Base-by-base conservation (phyloP, 106 monocot species). In the Platanthera guangdongensis region DNA sequence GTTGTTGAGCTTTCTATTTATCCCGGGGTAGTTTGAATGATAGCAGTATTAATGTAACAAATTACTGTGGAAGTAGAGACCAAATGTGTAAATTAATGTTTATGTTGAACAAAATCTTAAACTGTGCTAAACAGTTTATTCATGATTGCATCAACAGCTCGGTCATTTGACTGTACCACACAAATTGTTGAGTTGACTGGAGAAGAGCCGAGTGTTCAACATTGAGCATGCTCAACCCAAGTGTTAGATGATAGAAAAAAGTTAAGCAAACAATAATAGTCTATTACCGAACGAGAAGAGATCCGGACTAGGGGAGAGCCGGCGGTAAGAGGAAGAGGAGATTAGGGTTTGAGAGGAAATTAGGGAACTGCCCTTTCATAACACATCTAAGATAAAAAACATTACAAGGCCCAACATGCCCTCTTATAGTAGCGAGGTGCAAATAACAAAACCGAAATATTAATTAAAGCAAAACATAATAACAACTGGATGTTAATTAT, bases 61-160 rank as follows among this genome's bases (percentile, higher is more conserved):
- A 50, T 67, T 47, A 15, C 46, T 63, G 4, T n/a, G 18, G 22
- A 32, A 71, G 22, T n/a, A 47, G 11, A 64, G 28, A 55, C 73
- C 6, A 62, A 65, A 78, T 30, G 7, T 77, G 67, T 9, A 55
- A 73, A 70, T 47, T 70, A 48, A 70, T 18, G 10, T 47, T 47
- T n/a, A 48, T 48, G 5, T 9, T 48, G 16, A 48, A 57, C 32
- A 47, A 14, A 87, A 99, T 94, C 90, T 77, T 75, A 99, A 80
- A 81, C 92, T 94, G 75, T 99, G 94, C 62, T 94, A 74, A 99
- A 99, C 18, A 94, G 54, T 74, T 99, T 94, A 81, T 77, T 82
- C 94, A 87, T 94, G 51, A 94, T 82, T 59, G 85, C 90, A 82
- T 92, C 88, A n/a, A 99, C 94, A 83, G 99, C 89, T 69, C 94